phyloP scores from a whole-genome alignment of 371 early-diverging fungal genomes.

The Actinomortierella ambigua region DNA sequence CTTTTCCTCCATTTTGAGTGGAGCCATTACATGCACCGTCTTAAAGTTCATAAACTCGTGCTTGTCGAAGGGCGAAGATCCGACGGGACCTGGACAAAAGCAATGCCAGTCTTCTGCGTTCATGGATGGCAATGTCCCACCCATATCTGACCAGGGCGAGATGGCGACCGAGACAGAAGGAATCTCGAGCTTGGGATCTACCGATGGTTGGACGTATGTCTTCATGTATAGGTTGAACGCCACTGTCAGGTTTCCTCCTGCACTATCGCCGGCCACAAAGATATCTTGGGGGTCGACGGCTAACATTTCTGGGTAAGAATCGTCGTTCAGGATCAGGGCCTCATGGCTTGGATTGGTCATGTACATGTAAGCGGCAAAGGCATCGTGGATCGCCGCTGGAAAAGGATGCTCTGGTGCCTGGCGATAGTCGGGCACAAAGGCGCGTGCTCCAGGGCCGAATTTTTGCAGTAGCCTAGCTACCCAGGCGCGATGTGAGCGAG shows the following conservation, averaged over 20 bases:
- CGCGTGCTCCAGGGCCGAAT: constrained; percentile 41
- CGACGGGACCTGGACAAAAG: constrained; percentile 33
- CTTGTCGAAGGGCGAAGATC: constrained; percentile 20
- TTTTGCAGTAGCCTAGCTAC: constrained; percentile 12
- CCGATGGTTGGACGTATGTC: constrained; percentile 32
- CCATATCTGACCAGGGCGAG: constrained; percentile 25
- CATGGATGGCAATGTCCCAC: constrained; percentile 28
- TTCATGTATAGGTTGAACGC: constrained; percentile 40
- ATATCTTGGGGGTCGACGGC: constrained; percentile 46
- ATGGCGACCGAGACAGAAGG: constrained; percentile 3
- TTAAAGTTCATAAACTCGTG: constrained; percentile 8
- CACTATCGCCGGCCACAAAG: constrained; percentile 64
- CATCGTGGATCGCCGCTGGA: constrained; percentile 84
- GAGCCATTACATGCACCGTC: constrained; percentile 7
- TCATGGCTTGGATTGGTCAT: constrained; percentile 63
- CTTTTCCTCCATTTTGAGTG: too few relatives aligned
- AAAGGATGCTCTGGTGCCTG: constrained; percentile 85
- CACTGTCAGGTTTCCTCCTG: constrained; percentile 64
- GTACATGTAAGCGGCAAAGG: constrained; percentile 71
- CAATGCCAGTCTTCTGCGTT: constrained; percentile 29
- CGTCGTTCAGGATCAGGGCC: constrained; percentile 23
- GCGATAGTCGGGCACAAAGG: constrained; percentile 72
- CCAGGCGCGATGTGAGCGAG: constrained; percentile 18
- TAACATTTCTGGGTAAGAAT: constrained; percentile 8
- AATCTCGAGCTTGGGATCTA: constrained; percentile 11